Percentiles rank a stretch among this genome's conserved stretches.
phyloP scores from a whole-genome alignment of 495 filamentous ascomycete species.

The Aspergillus bertholletiae region DNA sequence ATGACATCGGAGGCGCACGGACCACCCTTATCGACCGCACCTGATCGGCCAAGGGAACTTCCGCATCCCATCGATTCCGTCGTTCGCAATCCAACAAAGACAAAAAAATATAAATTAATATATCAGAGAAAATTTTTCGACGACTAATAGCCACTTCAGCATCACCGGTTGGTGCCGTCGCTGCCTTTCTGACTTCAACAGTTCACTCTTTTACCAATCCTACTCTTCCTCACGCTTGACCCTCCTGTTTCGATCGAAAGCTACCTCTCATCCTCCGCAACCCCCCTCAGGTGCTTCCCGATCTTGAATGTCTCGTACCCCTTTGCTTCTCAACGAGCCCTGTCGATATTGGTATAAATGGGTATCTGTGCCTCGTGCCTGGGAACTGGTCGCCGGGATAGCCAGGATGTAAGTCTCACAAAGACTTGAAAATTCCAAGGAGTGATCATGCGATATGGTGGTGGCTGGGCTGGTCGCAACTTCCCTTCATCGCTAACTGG shows the following conservation, averaged over 20 bases:
- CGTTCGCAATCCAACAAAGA: neutral
- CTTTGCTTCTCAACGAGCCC: slow-evolving; percentile 17
- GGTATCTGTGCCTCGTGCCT: slow-evolving; percentile 51
- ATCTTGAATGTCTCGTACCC: slow-evolving; percentile 28
- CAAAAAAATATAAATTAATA: neutral
- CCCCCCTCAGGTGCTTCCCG: neutral
- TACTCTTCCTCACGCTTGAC: neutral
- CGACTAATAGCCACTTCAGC: neutral
- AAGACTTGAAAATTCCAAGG: neutral
- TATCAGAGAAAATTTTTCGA: neutral
- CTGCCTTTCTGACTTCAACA: neutral
- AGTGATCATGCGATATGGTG: neutral
- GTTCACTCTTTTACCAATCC: slow-evolving; percentile 8
- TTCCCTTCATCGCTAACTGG: slow-evolving; percentile 19
- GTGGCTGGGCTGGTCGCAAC: neutral
- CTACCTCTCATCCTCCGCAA: neutral
- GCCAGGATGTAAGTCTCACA: slow-evolving; percentile 40
- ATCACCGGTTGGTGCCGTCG: slow-evolving; percentile 12
- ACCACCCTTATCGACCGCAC: neutral
- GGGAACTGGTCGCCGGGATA: slow-evolving; percentile 41
- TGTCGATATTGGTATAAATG: slow-evolving; percentile 32
- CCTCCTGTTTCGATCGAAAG: neutral
- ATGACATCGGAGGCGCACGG: slow-evolving; percentile 12
- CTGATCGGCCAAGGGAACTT: neutral
- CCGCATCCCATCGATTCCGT: neutral